Evolutionary conservation across 306 rosid genomes (phyloP).

Genomic region (Quercus robur): DNA sequence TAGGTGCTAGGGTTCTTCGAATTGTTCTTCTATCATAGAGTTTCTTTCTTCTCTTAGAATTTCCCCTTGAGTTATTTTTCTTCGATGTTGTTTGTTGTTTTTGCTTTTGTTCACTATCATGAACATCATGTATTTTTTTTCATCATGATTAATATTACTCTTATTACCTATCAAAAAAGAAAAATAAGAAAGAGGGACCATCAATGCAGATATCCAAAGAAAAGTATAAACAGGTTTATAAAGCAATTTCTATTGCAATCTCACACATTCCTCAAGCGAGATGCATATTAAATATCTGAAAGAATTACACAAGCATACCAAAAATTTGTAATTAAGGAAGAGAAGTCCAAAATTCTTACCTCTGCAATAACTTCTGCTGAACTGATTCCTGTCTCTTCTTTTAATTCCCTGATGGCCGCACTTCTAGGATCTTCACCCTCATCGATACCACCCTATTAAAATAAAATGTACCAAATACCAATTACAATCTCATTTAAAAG

Average conservation of each 20-base stretch:
- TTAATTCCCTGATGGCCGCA: slow-evolving; percentile 76
- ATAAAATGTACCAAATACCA: slow-evolving; percentile 2
- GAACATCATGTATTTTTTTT: too few species aligned
- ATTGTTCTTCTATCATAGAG: too few species aligned
- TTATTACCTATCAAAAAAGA: too few species aligned
- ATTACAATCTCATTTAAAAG: slow-evolving; percentile 1
- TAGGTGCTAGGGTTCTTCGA: too few species aligned
- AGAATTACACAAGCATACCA: not conserved
- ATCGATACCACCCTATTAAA: slow-evolving; percentile 75
- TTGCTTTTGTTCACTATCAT: too few species aligned
- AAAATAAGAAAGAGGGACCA: not conserved
- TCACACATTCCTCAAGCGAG: not conserved
- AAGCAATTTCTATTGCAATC: not conserved
- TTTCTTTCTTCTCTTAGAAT: too few species aligned
- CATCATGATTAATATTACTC: too few species aligned
- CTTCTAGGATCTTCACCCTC: slow-evolving; percentile 81
- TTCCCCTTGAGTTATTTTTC: too few species aligned
- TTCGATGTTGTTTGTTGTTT: too few species aligned
- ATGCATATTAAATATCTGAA: not conserved
- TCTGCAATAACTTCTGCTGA: slow-evolving; percentile 80
- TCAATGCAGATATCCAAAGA: not conserved
- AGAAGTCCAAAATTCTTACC: slow-evolving; percentile 36
- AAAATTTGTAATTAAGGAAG: not conserved
- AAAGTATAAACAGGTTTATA: not conserved
- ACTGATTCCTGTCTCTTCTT: slow-evolving; percentile 87